Evolutionary conservation across 2,329 filamentous ascomycete species (phyloP).

Genomic region (Corniculantispora saksenae): DNA sequence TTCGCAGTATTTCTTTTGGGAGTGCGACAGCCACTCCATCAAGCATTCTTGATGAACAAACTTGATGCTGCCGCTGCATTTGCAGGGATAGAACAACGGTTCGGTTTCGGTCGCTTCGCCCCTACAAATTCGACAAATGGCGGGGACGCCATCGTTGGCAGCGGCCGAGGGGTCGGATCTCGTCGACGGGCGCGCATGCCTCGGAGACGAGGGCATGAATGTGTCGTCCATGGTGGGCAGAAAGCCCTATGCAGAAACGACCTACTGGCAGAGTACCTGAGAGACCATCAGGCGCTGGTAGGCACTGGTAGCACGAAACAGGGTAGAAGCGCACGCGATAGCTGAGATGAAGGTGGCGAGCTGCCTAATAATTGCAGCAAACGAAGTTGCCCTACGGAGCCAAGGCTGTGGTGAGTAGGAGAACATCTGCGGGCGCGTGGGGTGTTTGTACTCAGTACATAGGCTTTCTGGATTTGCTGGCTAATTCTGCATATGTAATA

Average conservation of each 20-base stretch:
- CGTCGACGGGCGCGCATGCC: constrained; percentile 28
- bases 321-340: not conserved
- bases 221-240: constrained; percentile 29
- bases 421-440: no score
- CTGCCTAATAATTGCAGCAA: not conserved
- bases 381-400: no score
- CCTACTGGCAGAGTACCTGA: not conserved
- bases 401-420: no score
- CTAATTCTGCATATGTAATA: no score
- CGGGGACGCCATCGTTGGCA: constrained; percentile 45
- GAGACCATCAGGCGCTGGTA: not conserved
- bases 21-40: constrained; percentile 98
- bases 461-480: no score
- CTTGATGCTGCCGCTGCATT: constrained; percentile 98
- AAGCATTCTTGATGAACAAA: constrained; percentile 96
- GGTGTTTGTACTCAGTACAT: no score
- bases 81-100: constrained; percentile 95
- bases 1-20: constrained; percentile 99
- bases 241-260: not conserved
- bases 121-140: constrained; percentile 96
- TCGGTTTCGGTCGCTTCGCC: constrained; percentile 81
- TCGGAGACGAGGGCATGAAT: constrained; percentile 25
- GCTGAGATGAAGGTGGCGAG: not conserved
- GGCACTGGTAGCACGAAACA: not conserved
- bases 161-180: constrained; percentile 25